phyloP scores from a whole-genome alignment of 2,329 filamentous ascomycete species.

The Coniella vitis region DNA sequence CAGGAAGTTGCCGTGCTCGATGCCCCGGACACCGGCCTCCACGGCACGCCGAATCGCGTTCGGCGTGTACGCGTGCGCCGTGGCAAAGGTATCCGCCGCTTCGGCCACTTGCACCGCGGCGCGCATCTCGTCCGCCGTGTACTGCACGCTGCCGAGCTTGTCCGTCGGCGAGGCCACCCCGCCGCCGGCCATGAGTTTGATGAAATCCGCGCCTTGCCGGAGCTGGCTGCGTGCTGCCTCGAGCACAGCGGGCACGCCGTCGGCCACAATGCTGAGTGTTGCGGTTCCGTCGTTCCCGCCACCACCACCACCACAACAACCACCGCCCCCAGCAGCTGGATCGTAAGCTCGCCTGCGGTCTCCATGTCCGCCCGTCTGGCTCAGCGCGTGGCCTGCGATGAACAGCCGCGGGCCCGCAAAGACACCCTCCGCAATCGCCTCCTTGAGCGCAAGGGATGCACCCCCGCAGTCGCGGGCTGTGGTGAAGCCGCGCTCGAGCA shows the following conservation, averaged over 20 bases:
- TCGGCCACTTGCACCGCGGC: constrained; percentile 39
- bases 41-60: constrained; percentile 40
- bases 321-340: constrained; percentile 24
- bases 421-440: constrained; percentile 50
- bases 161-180: constrained; percentile 52
- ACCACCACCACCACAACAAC: constrained; percentile 36
- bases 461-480: constrained; percentile 52
- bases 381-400: constrained; percentile 46
- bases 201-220: constrained; percentile 49
- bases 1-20: constrained; percentile 33
- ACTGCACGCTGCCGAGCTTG: constrained; percentile 44
- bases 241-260: constrained; percentile 49
- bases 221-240: constrained; percentile 47
- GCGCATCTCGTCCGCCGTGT: constrained; percentile 44
- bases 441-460: constrained; percentile 45
- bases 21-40: constrained; percentile 40
- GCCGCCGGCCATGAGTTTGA: constrained; percentile 55
- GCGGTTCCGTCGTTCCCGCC: constrained; percentile 15
- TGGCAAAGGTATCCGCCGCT: constrained; percentile 40
- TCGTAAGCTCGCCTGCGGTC: constrained; percentile 41
- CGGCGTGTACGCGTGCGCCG: constrained; percentile 44
- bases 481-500: constrained; percentile 52
- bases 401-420: constrained; percentile 50
- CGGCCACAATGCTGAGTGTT: constrained; percentile 37
- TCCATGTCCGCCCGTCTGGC: constrained; percentile 52